These are phyloP conservation scores for Rhynchospora tenuis DNA, from an alignment of 176 grass and related monocot species.

Conservation along the genomic window DNA sequence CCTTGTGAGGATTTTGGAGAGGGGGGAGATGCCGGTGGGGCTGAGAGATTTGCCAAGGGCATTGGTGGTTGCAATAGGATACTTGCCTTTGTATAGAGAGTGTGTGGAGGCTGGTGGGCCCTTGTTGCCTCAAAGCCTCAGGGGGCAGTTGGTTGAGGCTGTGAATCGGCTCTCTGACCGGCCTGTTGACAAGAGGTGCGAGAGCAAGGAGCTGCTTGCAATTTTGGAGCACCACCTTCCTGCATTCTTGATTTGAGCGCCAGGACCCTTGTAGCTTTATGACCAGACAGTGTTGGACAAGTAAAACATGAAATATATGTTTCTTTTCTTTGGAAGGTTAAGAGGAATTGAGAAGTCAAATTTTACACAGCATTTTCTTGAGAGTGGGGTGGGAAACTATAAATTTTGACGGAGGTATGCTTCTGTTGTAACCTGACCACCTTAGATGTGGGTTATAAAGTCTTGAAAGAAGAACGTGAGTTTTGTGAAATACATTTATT, in stretches of 20 bases:
- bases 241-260: constrained; percentile 43
- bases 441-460: not conserved
- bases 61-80: constrained; percentile 78
- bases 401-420: not conserved
- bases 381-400: not conserved
- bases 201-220: constrained; percentile 60
- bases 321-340: not conserved
- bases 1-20: constrained; percentile 63
- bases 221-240: constrained; percentile 89
- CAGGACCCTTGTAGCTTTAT: not conserved
- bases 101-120: constrained; percentile 47
- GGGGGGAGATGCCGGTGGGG: constrained; percentile 48
- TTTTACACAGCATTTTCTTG: constrained; percentile 1
- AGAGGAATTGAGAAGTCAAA: not conserved
- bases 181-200: constrained; percentile 43
- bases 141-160: constrained; percentile 90
- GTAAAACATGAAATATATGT: constrained; percentile 12
- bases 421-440: constrained; percentile 16
- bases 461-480: not conserved
- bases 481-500: constrained; percentile 3
- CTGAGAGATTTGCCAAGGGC: constrained; percentile 53
- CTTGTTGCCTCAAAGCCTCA: constrained; percentile 76
- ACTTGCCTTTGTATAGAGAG: constrained; percentile 79
- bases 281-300: not conserved
- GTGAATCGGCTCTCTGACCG: constrained; percentile 50